A percentile compares a stretch with the other conserved stretches of the same genome.
phyloP scores from a whole-genome alignment of 2,329 filamentous ascomycete genomes.

The Capronia epimyces region DNA sequence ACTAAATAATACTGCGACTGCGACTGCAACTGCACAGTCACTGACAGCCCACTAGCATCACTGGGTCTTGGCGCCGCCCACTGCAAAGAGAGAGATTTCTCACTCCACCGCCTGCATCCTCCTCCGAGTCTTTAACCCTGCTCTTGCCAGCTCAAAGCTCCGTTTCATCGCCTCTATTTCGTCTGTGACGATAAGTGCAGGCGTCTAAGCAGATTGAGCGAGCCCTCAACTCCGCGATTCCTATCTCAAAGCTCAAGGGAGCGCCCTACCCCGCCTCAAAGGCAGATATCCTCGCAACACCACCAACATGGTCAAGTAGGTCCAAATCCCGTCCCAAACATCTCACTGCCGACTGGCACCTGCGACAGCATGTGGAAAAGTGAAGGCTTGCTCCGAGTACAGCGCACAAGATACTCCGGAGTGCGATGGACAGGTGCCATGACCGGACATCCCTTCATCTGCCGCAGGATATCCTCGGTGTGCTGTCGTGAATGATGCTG shows the following conservation, averaged over 20 bases:
- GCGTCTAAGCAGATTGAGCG: constrained; percentile 17
- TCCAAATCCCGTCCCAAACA: constrained; percentile 69
- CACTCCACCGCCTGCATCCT: not conserved
- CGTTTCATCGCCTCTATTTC: constrained; percentile 4
- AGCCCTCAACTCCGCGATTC: constrained; percentile 20
- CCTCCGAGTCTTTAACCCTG: not conserved
- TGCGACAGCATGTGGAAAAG: not conserved
- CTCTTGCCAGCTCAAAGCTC: constrained; percentile 2
- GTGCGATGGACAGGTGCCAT: not conserved
- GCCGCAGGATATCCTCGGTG: not conserved
- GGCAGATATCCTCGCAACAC: constrained; percentile 49
- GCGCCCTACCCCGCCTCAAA: constrained; percentile 22
- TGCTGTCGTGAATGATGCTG: constrained; percentile 27
- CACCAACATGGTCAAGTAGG: constrained; percentile 91
- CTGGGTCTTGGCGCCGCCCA: constrained; percentile 1
- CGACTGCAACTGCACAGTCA: not conserved
- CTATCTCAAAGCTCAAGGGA: constrained; percentile 26
- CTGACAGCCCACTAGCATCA: not conserved
- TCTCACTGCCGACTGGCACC: constrained; percentile 18
- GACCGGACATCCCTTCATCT: not conserved
- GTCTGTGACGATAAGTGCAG: constrained; percentile 12
- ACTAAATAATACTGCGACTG: not conserved
- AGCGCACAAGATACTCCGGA: not conserved
- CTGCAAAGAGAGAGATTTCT: not conserved
- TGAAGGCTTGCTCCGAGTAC: not conserved